Evolutionary conservation across 23 red algal species (phyloP), one percentile per base, ranked within the genome.

Genomic region (Gracilaria vermiculophylla): DNA sequence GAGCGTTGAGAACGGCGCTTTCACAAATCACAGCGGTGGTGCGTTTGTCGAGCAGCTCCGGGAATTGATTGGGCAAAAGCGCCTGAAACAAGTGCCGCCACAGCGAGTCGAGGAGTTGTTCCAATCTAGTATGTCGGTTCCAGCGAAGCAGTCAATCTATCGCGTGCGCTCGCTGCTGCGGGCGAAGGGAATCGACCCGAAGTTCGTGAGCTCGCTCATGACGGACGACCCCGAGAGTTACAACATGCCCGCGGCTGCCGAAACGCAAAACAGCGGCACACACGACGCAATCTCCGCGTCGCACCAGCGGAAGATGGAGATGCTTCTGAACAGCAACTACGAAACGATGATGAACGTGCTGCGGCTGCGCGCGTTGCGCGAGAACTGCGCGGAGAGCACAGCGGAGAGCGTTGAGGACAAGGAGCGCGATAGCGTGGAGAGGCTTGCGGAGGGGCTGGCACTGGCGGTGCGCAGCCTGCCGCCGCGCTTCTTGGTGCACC

Each of bases 311-410:
- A 77, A 88, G 43, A 40, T 88, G 51, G 72, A 88, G 23, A n/a
- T 53, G 34, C 33, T 88, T 33, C 72, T 88, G 16, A 37, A 62
- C 55, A 64, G 27, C 31, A 88, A 88, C 58, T 70, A 88, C 37
- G 69, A 33, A 20, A 88, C 29, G 6, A 88, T 88, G 84, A 76
- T 88, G 84, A 88, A 88, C 49, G 84, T 88, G 72, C 39, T 88
- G 84, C 62, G 84, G 20, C 51, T 88, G 24, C 66, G 84, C 29
- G 66, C 84, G 14, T 34, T 88, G 19, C 41, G 84, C 14, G 84
- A 88, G 21, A 47, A 53, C 51, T 67, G 49, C 27, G 58, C 66
- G 49, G 84, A 88, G 45, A 69, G 65, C 23, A 53, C 47, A 20
- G 12, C 27, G 50, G 84, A 88, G 47, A 69, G 69, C 40, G 27